A percentile compares a stretch with the other conserved stretches of the same genome.
phyloP scores from a whole-genome alignment of 495 filamentous ascomycete species.

The Neurospora hispaniola region DNA sequence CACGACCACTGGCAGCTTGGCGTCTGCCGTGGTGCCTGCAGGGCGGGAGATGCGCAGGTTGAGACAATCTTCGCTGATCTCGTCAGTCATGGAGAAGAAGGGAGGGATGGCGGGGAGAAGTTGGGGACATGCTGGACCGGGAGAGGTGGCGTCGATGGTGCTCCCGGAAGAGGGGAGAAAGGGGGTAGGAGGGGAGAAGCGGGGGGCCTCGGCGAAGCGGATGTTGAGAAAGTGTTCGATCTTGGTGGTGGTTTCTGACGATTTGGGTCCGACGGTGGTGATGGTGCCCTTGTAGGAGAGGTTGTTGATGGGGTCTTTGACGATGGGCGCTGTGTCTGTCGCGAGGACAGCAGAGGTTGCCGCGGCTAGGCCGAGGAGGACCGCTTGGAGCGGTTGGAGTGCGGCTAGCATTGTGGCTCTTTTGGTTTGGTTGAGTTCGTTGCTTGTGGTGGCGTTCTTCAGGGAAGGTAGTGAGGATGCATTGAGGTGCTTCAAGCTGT shows the following conservation, averaged over 20 bases:
- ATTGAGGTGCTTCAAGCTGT: not conserved
- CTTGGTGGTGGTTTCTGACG: not conserved
- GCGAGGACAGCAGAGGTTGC: not conserved
- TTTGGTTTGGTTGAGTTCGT: too few species aligned
- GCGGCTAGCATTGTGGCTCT: not conserved
- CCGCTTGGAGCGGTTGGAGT: not conserved
- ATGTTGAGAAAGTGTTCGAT: conserved; percentile 35
- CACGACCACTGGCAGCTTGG: conserved; percentile 32
- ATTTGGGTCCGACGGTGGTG: not conserved
- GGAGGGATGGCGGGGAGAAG: conserved; percentile 22
- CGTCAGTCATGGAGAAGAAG: conserved; percentile 24
- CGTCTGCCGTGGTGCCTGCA: conserved; percentile 8
- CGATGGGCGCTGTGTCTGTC: not conserved
- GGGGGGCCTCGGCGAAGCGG: conserved; percentile 30
- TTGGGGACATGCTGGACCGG: conserved; percentile 32
- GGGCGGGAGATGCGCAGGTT: conserved; percentile 33
- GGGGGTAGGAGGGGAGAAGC: conserved; percentile 29
- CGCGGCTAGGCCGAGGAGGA: not conserved
- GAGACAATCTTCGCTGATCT: conserved; percentile 31
- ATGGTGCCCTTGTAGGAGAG: not conserved
- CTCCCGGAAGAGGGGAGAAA: conserved; percentile 15
- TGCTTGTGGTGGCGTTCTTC: not conserved
- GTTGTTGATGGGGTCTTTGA: not conserved
- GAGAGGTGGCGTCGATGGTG: conserved; percentile 22
- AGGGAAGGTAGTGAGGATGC: not conserved